Evolutionary conservation across 495 filamentous ascomycete genomes (phyloP).

Genomic region (Hypoxylon fuscum): DNA sequence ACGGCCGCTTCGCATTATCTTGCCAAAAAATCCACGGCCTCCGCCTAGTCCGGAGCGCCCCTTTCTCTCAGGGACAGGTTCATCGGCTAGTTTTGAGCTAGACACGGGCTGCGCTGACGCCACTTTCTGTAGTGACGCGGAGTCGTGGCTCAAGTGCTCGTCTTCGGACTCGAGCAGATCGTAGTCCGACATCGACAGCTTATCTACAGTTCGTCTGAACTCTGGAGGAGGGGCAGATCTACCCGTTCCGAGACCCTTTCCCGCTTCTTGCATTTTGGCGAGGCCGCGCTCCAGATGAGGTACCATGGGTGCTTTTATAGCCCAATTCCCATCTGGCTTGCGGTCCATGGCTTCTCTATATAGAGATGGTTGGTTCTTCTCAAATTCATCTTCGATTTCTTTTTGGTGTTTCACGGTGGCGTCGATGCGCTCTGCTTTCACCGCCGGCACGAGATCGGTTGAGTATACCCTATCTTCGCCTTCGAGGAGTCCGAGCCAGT

Average conservation of each 20-base stretch:
- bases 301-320: slow-evolving; percentile 33
- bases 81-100: slow-evolving; percentile 7
- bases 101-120: slow-evolving; percentile 3
- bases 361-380: slow-evolving; percentile 45
- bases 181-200: slow-evolving; percentile 37
- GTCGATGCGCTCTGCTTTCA: slow-evolving; percentile 48
- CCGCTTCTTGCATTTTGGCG: slow-evolving; percentile 39
- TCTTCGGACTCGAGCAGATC: slow-evolving; percentile 39
- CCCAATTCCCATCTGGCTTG: slow-evolving; percentile 31
- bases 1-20: slow-evolving; percentile 34
- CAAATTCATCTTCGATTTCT: slow-evolving; percentile 52
- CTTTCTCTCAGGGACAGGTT: slow-evolving; percentile 21
- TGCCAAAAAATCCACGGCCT: slow-evolving; percentile 22
- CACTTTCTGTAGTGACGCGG: slow-evolving; percentile 1
- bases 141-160: slow-evolving; percentile 30
- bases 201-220: slow-evolving; percentile 34
- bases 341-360: slow-evolving; percentile 48
- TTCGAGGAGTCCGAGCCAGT: slow-evolving; percentile 50
- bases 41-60: slow-evolving; percentile 18
- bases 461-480: slow-evolving; percentile 48
- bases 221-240: slow-evolving; percentile 28
- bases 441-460: slow-evolving; percentile 47
- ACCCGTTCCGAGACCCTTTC: slow-evolving; percentile 12
- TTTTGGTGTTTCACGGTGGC: slow-evolving; percentile 51
- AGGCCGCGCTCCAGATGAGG: slow-evolving; percentile 31